Evolutionary conservation across 192 early-diverging fungal species (phyloP).

Genomic region (Diversispora epigaea): DNA sequence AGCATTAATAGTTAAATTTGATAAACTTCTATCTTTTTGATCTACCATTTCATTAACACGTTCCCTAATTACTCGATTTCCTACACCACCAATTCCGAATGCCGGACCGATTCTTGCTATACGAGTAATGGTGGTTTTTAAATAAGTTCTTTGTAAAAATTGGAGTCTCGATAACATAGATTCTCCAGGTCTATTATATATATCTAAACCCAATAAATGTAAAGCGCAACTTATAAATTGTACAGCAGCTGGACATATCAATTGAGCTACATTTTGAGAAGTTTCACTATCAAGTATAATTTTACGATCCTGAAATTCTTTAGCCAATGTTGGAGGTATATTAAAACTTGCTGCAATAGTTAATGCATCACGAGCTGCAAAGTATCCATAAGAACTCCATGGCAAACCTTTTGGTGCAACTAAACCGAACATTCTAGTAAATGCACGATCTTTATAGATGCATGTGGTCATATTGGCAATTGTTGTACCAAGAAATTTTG

Average conservation of each 20-base stretch:
- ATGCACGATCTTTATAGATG: conserved; percentile 49
- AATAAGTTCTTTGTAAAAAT: conserved; percentile 38
- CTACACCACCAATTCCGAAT: conserved; percentile 48
- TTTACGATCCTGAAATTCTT: conserved; percentile 10
- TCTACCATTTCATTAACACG: neutral
- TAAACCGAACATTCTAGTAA: conserved; percentile 48
- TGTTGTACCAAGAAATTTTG: conserved; percentile 47
- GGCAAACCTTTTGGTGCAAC: conserved; percentile 38
- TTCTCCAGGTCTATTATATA: conserved; percentile 40
- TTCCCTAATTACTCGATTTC: conserved; percentile 37
- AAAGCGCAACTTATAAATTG: conserved; percentile 45
- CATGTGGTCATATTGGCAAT: conserved; percentile 43
- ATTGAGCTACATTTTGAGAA: conserved; percentile 36
- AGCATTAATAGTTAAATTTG: too few species aligned
- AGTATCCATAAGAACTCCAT: conserved; percentile 38
- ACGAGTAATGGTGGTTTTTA: conserved; percentile 44
- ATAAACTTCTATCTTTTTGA: too few species aligned
- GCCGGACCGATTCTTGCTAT: conserved; percentile 48
- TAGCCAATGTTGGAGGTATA: conserved; percentile 36
- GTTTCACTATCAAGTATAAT: neutral
- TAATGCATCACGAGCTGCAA: conserved; percentile 44
- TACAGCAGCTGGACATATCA: conserved; percentile 40
- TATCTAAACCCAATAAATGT: conserved; percentile 48
- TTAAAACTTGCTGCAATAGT: conserved; percentile 49
- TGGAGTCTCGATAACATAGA: conserved; percentile 2